Base-by-base conservation (phyloP, 2,329 filamentous ascomycete species). In the Ophiocordyceps sinensis region DNA sequence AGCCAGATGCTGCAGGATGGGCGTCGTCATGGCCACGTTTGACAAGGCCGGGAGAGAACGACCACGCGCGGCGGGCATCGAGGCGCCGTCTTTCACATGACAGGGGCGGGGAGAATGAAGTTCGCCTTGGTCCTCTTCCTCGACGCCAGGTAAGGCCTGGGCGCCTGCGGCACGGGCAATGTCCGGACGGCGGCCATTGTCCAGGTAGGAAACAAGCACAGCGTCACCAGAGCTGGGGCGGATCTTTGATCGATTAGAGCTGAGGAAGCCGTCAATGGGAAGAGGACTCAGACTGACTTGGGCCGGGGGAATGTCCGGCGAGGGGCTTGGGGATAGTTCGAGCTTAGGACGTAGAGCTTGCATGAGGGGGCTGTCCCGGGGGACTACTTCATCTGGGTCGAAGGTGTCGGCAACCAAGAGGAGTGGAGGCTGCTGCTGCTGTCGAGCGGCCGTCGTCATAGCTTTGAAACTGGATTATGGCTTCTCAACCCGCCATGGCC, bases 151-250 rank as follows among this genome's bases (percentile, higher is more conserved):
- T 38, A 83, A 63, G 19, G 73, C 67, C 47, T 68, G 56, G 46
- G 64, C 61, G 47, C 68, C 71, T 43, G 75, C 80, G 53, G 62
- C 55, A 48, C 62, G 63, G 43, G 79, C 78, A 53, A 85, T 72
- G 39, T 86, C 78, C 39, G 73, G 77, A 49, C 67, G 67, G 53
- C 77, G 76, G 52, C 77, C 75, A 53, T 67, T 73, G 50, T 66
- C 74, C 64, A 88, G 70, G 57, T 70, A 67, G 43, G 65, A 62
- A 47, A 89, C 70, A 58, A 89, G 68, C 47, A 85, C 77, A 50
- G 68, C 74, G 70, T 83, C 77, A 51, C 73, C 75, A 54, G 73
- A 73, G 51, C 64, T 75, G 35, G 72, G 65, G 48, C 60, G 66
- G 46, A 69, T 61, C 71, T 75, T 76, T 52, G 56, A 64, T 48